Conservation (phyloP, 2,329 filamentous ascomycete species). For the Microascus cirrosus region DNA sequence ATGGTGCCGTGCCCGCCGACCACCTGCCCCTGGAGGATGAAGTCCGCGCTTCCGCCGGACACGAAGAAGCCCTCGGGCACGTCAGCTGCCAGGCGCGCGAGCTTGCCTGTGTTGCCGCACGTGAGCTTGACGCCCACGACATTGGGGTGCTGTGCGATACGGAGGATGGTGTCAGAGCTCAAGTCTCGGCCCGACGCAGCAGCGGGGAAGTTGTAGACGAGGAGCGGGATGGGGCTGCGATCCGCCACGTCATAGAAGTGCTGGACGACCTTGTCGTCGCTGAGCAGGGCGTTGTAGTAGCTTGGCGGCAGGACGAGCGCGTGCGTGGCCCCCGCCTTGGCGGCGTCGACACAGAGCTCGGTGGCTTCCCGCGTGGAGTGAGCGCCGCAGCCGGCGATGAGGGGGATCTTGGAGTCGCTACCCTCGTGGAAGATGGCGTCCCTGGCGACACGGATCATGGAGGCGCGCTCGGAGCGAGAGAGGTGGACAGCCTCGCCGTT, state of each 20-base stretch:
- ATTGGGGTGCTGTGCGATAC: slow-evolving; percentile 40
- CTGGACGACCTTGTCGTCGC: slow-evolving; percentile 32
- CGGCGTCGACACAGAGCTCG: slow-evolving; percentile 57
- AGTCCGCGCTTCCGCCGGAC: slow-evolving; percentile 30
- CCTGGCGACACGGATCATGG: slow-evolving; percentile 59
- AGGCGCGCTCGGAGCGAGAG: slow-evolving; percentile 55
- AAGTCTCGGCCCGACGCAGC: slow-evolving; percentile 47
- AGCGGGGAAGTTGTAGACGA: slow-evolving; percentile 55
- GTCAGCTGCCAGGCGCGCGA: slow-evolving; percentile 34
- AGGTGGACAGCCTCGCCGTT: slow-evolving; percentile 78
- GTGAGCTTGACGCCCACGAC: slow-evolving; percentile 55
- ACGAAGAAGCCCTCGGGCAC: slow-evolving; percentile 21
- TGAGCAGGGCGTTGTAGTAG: slow-evolving; percentile 62
- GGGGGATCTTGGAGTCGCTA: slow-evolving; percentile 54
- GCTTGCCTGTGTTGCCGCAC: slow-evolving; percentile 53
- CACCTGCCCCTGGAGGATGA: slow-evolving; percentile 26
- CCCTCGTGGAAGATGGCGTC: slow-evolving; percentile 47
- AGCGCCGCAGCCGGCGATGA: slow-evolving; percentile 67
- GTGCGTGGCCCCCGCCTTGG: slow-evolving; percentile 60
- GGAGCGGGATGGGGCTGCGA: slow-evolving; percentile 43
- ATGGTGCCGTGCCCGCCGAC: slow-evolving; percentile 28
- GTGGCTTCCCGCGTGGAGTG: slow-evolving; percentile 69
- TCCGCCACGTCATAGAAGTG: slow-evolving; percentile 56
- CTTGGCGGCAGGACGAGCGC: slow-evolving; percentile 65
- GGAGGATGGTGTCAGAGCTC: slow-evolving; percentile 42